phyloP scores from a whole-genome alignment of 345 rosid species.

The Noccaea bulbosa region DNA sequence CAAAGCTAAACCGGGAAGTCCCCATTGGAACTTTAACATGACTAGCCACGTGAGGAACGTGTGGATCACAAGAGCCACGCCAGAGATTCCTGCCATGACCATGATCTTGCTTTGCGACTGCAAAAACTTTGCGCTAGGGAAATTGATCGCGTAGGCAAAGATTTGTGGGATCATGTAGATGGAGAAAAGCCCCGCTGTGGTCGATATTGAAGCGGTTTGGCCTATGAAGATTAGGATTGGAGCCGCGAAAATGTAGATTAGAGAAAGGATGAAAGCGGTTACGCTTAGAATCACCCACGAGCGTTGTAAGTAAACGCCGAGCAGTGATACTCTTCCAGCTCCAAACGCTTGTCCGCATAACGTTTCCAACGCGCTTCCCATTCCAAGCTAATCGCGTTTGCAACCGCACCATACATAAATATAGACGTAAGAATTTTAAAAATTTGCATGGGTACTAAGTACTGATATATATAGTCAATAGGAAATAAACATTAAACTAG shows the following conservation, averaged over 20 bases:
- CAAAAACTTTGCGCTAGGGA: conserved; percentile 78
- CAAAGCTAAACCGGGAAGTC: conserved; percentile 73
- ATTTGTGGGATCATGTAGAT: conserved; percentile 91
- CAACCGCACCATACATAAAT: neutral
- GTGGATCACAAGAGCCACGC: conserved; percentile 61
- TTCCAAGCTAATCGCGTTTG: conserved; percentile 66
- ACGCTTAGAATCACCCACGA: conserved; percentile 82
- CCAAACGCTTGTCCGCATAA: conserved; percentile 93
- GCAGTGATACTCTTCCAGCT: conserved; percentile 77
- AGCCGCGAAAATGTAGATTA: conserved; percentile 66
- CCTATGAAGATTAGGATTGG: conserved; percentile 64
- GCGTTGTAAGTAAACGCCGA: conserved; percentile 89
- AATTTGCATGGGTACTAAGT: neutral
- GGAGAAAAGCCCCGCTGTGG: conserved; percentile 67
- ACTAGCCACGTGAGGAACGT: conserved; percentile 67
- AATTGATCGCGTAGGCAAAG: conserved; percentile 70
- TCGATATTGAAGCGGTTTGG: conserved; percentile 63
- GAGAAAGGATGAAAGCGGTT: conserved; percentile 56
- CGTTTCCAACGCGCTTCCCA: conserved; percentile 98
- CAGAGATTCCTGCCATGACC: conserved; percentile 78
- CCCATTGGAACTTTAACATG: conserved; percentile 66
- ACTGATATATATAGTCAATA: neutral
- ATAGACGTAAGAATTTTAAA: neutral
- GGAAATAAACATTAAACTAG: neutral
- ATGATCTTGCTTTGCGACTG: conserved; percentile 93